Conservation (phyloP, 2,329 filamentous ascomycete species). For the Diaporthe nobilis region DNA sequence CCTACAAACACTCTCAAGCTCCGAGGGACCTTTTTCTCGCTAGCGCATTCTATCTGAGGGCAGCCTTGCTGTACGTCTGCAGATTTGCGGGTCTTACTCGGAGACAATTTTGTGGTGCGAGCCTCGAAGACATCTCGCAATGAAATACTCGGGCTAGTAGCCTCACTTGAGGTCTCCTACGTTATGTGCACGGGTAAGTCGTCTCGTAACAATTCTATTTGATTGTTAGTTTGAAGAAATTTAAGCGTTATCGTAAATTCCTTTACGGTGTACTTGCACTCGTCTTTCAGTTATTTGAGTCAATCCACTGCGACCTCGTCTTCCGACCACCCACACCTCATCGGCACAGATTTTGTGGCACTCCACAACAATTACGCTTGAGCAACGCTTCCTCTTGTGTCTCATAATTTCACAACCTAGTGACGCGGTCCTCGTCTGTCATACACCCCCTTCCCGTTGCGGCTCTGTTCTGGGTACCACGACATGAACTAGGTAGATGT, state of each 20-base stretch:
- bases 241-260: neutral
- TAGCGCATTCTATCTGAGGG: no score
- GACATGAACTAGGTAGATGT: neutral
- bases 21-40: no score
- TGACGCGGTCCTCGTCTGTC: neutral
- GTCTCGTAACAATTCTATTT: neutral
- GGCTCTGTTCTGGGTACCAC: conserved; percentile 18
- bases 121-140: neutral
- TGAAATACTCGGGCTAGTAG: neutral
- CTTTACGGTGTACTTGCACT: neutral
- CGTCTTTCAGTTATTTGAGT: no score
- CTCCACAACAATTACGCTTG: neutral
- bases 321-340: neutral
- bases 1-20: neutral
- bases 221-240: neutral
- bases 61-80: neutral
- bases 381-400: neutral
- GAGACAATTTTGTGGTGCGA: no score
- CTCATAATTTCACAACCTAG: neutral
- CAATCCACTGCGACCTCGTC: neutral
- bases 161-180: no score
- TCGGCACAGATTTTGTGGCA: neutral
- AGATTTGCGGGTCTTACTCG: neutral
- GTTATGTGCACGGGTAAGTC: neutral
- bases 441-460: neutral